Evolutionary conservation across 2,329 filamentous ascomycete species (phyloP).

Genomic region (Paraphoma sp.): DNA sequence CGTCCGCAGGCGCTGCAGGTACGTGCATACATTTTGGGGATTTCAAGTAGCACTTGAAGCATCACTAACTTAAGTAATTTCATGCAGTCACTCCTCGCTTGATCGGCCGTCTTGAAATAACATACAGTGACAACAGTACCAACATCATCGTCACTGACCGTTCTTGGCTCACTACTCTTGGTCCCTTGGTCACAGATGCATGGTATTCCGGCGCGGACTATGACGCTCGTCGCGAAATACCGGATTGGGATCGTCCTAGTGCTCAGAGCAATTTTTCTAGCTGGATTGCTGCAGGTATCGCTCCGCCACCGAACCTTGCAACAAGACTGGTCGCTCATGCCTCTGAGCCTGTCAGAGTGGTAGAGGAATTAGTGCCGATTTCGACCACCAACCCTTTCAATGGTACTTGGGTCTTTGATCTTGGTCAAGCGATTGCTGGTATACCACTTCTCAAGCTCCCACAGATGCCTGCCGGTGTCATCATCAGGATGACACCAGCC

Average conservation of each 20-base stretch:
- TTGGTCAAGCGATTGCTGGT: background rate
- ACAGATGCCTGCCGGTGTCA: constrained; percentile 1
- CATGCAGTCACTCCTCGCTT: background rate
- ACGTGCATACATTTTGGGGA: background rate
- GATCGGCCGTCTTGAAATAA: background rate
- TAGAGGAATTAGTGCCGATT: background rate
- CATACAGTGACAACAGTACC: background rate
- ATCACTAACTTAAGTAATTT: background rate
- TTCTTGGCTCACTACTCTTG: constrained; percentile 1
- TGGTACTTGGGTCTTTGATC: constrained; percentile 3
- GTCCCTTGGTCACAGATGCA: background rate
- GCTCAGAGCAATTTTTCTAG: background rate
- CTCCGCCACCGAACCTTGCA: constrained; percentile 1
- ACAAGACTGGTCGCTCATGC: background rate
- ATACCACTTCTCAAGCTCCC: background rate
- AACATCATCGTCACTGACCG: constrained; percentile 1
- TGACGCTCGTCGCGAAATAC: constrained; percentile 1
- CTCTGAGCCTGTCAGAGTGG: background rate
- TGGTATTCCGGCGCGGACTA: constrained; percentile 2
- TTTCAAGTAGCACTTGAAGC: background rate
- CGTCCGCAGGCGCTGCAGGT: constrained; percentile 2
- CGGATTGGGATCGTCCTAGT: background rate
- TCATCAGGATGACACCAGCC: background rate
- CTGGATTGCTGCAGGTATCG: background rate
- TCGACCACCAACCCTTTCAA: background rate